Percentiles rank a stretch among this genome's conserved stretches.
Evolutionary conservation across 148 eudicot genomes (phyloP).

Genomic region (Mesembryanthemum crystallinum): DNA sequence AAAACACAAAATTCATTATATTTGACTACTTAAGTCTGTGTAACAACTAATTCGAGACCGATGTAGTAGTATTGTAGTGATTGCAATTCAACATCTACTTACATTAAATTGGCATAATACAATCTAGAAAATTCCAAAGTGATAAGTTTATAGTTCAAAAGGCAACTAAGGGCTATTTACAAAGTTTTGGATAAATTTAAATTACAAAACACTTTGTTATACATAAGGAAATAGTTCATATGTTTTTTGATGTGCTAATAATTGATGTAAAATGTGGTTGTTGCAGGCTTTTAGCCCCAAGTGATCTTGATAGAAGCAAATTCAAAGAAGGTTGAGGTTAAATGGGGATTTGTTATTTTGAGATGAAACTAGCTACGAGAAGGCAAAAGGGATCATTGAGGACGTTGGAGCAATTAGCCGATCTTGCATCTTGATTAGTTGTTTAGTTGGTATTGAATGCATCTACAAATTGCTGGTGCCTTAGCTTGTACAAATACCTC

Average conservation of each 20-base stretch:
- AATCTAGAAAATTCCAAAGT: too few species aligned
- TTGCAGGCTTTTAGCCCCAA: slow-evolving; percentile 85
- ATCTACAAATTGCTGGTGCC: slow-evolving; percentile 22
- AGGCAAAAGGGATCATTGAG: background rate
- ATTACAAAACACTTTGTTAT: background rate
- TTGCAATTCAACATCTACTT: too few species aligned
- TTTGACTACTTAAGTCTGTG: too few species aligned
- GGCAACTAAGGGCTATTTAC: too few species aligned
- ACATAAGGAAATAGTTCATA: background rate
- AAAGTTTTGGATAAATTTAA: too few species aligned
- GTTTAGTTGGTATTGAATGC: slow-evolving; percentile 8
- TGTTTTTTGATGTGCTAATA: background rate
- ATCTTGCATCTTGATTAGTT: background rate
- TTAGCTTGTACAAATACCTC: slow-evolving; percentile 37
- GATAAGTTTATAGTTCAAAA: too few species aligned
- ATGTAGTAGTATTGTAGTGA: too few species aligned
- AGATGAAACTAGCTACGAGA: slow-evolving; percentile 12
- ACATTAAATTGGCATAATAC: too few species aligned
- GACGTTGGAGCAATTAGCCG: slow-evolving; percentile 5
- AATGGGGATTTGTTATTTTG: background rate
- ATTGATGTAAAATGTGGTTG: slow-evolving; percentile 5
- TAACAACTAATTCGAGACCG: too few species aligned
- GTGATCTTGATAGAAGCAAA: slow-evolving; percentile 23
- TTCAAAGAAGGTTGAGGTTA: background rate
- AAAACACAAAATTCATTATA: too few species aligned